A percentile compares a stretch with the other conserved stretches of the same genome.
Conservation (phyloP, 1,139 yeast species). For the Pichia sp. region DNA sequence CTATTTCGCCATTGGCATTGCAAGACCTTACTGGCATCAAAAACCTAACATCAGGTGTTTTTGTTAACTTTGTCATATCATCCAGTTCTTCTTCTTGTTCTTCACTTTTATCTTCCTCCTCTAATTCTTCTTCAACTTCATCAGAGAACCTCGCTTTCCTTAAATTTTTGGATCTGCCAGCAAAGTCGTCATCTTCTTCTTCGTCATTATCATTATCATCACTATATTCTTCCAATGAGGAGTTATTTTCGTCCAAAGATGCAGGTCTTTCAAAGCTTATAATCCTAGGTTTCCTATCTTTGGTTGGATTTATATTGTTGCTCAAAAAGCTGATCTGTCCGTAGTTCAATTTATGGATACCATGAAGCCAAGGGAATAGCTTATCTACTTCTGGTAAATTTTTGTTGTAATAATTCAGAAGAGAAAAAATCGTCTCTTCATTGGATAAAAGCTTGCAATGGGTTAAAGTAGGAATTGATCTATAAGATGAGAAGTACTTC, state of each 20-base stretch:
- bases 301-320: slow-evolving; percentile 13
- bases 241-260: slow-evolving; percentile 15
- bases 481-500: slow-evolving; percentile 20
- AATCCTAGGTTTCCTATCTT: slow-evolving; percentile 13
- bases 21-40: slow-evolving; percentile 51
- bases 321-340: slow-evolving; percentile 41
- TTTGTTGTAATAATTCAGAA: slow-evolving; percentile 45
- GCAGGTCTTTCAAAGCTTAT: slow-evolving; percentile 17
- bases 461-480: slow-evolving; percentile 11
- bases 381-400: slow-evolving; percentile 62
- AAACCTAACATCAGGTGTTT: slow-evolving; percentile 19
- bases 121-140: neutral
- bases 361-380: slow-evolving; percentile 93
- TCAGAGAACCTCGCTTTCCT: neutral
- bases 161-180: too few relatives aligned
- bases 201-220: slow-evolving; percentile 6
- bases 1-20: slow-evolving; percentile 28
- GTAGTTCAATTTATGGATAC: slow-evolving; percentile 50
- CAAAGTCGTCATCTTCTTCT: neutral
- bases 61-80: slow-evolving; percentile 4
- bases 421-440: slow-evolving; percentile 31
- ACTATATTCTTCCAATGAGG: slow-evolving; percentile 4
- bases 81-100: slow-evolving; percentile 9
- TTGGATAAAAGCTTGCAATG: slow-evolving; percentile 24
- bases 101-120: neutral